These are phyloP conservation scores for Centella asiatica DNA, from an alignment of 129 eudicot species.

Conservation along the genomic window DNA sequence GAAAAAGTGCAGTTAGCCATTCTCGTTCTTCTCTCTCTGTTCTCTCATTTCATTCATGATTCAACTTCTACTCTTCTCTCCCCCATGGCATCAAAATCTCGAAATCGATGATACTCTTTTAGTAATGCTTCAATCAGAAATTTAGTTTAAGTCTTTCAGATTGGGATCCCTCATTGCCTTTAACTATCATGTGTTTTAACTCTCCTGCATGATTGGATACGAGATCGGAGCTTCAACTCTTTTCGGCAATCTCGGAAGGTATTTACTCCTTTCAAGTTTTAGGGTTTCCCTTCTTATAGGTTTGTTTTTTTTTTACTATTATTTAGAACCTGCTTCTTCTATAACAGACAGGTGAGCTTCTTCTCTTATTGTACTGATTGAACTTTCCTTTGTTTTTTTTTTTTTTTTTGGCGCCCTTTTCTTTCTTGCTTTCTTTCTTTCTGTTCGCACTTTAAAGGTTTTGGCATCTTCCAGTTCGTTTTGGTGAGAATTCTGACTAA, in stretches of 20 bases:
- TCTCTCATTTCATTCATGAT: slow-evolving; percentile 1
- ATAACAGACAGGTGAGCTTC: background rate
- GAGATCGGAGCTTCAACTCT: slow-evolving; percentile 15
- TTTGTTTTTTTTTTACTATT: too few species aligned
- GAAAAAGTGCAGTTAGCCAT: background rate
- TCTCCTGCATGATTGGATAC: slow-evolving; percentile 14
- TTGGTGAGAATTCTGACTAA: slow-evolving; percentile 67
- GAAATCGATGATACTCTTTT: background rate
- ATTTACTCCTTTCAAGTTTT: slow-evolving; percentile 1
- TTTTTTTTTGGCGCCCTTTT: too few species aligned
- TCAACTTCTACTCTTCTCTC: background rate
- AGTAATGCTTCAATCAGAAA: background rate
- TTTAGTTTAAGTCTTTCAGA: background rate
- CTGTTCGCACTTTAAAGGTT: slow-evolving; percentile 26
- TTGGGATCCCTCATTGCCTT: slow-evolving; percentile 8
- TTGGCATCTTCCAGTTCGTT: slow-evolving; percentile 46
- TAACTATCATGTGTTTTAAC: background rate
- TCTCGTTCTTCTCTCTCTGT: background rate
- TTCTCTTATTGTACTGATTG: slow-evolving; percentile 19
- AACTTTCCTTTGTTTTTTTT: too few species aligned
- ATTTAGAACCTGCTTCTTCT: background rate
- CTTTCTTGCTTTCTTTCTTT: background rate
- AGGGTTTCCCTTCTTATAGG: background rate
- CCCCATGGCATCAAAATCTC: background rate
- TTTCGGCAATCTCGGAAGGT: slow-evolving; percentile 23